A percentile compares a stretch with the other conserved stretches of the same genome.
These are phyloP conservation scores for Coemansia sp. DNA, from an alignment of 192 early-diverging fungal species.

Conservation along the genomic window DNA sequence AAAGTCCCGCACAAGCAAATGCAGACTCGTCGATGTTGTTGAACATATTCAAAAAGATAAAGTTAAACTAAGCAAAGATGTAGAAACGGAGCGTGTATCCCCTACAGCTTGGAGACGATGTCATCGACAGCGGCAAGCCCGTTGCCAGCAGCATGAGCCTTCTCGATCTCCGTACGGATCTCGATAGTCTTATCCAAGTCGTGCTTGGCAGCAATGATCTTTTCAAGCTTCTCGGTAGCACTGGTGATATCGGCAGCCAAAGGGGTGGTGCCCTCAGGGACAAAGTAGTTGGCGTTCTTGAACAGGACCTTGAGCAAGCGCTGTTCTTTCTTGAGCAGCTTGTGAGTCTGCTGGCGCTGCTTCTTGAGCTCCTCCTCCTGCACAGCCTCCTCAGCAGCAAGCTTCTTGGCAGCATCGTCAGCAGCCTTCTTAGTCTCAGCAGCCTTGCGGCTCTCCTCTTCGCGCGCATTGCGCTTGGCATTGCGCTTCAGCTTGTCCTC, in stretches of 20 bases:
- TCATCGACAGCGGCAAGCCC: constrained; percentile 60
- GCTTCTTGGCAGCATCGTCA: constrained; percentile 60
- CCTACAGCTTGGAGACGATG: constrained; percentile 39
- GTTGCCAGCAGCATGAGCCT: constrained; percentile 61
- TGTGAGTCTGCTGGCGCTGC: constrained; percentile 85
- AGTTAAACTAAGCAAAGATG: neutral
- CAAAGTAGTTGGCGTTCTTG: constrained; percentile 78
- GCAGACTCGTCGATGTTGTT: too few species aligned
- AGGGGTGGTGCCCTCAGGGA: constrained; percentile 52
- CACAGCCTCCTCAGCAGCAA: constrained; percentile 58
- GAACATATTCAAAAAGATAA: too few species aligned
- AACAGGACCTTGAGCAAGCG: constrained; percentile 80
- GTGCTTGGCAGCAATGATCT: constrained; percentile 67
- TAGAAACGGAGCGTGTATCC: neutral
- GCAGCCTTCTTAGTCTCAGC: constrained; percentile 56
- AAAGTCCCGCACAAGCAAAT: too few species aligned
- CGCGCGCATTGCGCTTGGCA: constrained; percentile 86
- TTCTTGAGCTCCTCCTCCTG: constrained; percentile 77
- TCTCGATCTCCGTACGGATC: constrained; percentile 61
- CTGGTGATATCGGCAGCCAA: constrained; percentile 63
- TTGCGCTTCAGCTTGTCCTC: constrained; percentile 89
- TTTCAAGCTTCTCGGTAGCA: constrained; percentile 77
- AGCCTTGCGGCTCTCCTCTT: constrained; percentile 60
- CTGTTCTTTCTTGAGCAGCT: constrained; percentile 88
- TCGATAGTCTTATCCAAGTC: constrained; percentile 59